phyloP scores from a whole-genome alignment of 2,329 filamentous ascomycete genomes.

The Trichophyton schoenleinii region DNA sequence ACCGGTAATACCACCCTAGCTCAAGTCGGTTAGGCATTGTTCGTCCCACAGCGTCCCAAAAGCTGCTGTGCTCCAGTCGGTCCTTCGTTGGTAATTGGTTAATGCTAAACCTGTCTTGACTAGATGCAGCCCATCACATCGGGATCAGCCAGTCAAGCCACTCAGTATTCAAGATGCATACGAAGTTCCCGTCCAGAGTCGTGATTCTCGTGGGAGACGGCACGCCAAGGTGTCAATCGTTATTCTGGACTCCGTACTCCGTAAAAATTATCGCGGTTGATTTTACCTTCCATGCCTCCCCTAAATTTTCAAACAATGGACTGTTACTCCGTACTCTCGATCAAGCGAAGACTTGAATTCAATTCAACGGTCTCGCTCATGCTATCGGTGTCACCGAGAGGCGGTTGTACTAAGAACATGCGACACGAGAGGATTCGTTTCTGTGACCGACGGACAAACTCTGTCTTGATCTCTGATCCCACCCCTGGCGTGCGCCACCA shows the following conservation, averaged over 20 bases:
- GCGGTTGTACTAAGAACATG: not conserved
- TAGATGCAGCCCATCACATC: not conserved
- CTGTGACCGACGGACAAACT: not conserved
- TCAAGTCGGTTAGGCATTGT: not conserved
- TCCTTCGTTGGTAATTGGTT: not conserved
- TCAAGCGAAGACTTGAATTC: not conserved
- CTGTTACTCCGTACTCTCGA: not conserved
- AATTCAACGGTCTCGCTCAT: not conserved
- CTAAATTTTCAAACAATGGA: not conserved
- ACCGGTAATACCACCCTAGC: not conserved
- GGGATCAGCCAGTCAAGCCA: not conserved
- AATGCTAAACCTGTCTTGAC: not conserved
- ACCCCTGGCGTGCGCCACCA: not conserved
- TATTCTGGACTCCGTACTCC: not conserved
- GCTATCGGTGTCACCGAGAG: not conserved
- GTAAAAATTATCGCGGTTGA: no score
- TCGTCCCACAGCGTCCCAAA: not conserved
- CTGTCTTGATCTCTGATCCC: not conserved
- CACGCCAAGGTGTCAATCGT: not conserved
- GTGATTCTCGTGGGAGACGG: no score
- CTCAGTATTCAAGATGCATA: not conserved
- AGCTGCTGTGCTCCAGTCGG: not conserved
- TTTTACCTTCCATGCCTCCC: not conserved
- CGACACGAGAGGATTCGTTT: not conserved
- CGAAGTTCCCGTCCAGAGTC: not conserved